A percentile compares a stretch with the other conserved stretches of the same genome.
Evolutionary conservation across 1,284 basidiomycete genomes (phyloP).

Genomic region (Apiotrichum porosum): DNA sequence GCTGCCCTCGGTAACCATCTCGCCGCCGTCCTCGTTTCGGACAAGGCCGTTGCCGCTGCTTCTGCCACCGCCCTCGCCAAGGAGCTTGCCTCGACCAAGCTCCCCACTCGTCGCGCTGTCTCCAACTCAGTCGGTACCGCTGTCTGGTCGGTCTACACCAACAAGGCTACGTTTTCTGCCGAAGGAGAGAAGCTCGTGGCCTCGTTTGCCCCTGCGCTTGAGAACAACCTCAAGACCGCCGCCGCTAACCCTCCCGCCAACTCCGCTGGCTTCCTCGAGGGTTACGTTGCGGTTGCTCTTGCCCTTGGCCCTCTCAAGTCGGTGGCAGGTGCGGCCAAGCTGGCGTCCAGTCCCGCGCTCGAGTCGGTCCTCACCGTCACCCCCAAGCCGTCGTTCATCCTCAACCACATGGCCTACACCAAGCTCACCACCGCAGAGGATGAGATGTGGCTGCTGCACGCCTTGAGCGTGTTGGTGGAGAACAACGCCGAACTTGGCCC

Average conservation of each 20-base stretch:
- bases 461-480: slow-evolving; percentile 56
- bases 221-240: slow-evolving; percentile 60
- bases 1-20: slow-evolving; percentile 60
- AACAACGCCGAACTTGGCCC: slow-evolving; percentile 58
- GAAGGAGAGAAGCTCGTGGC: slow-evolving; percentile 53
- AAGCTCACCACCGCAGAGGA: slow-evolving; percentile 64
- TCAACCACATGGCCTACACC: slow-evolving; percentile 80
- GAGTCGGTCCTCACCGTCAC: slow-evolving; percentile 45
- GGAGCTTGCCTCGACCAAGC: slow-evolving; percentile 63
- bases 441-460: slow-evolving; percentile 72
- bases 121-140: slow-evolving; percentile 55
- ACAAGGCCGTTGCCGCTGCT: slow-evolving; percentile 52
- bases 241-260: slow-evolving; percentile 55
- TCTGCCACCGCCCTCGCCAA: slow-evolving; percentile 57
- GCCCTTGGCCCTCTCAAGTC: slow-evolving; percentile 59
- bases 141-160: slow-evolving; percentile 48
- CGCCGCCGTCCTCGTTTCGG: slow-evolving; percentile 53
- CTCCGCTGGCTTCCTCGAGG: slow-evolving; percentile 69
- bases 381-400: slow-evolving; percentile 73
- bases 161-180: slow-evolving; percentile 47
- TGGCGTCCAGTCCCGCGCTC: slow-evolving; percentile 38
- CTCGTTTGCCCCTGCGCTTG: slow-evolving; percentile 59
- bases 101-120: slow-evolving; percentile 55
- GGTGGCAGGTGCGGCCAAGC: slow-evolving; percentile 20
- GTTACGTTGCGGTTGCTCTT: slow-evolving; percentile 68